These are phyloP conservation scores for Sporobolomyces phaffii DNA, from an alignment of 768 basidiomycete genomes.

Conservation along the genomic window DNA sequence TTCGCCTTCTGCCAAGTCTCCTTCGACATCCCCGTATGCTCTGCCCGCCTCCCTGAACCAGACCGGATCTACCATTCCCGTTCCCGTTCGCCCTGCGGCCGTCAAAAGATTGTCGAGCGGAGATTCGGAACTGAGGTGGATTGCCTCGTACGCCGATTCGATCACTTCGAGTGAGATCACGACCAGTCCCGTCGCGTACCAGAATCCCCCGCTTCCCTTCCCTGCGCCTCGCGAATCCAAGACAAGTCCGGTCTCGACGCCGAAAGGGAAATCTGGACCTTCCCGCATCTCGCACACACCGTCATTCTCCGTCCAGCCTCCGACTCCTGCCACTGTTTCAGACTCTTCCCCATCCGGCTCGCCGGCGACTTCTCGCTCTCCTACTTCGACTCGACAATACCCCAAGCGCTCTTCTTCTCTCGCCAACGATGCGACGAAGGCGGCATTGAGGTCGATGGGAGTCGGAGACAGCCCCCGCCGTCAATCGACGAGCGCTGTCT, in stretches of 20 bases:
- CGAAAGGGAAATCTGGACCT: not conserved
- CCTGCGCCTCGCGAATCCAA: not conserved
- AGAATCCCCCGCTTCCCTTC: not conserved
- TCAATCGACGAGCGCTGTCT: not conserved
- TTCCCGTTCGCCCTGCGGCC: not conserved
- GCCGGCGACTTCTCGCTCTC: not conserved
- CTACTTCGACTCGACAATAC: not conserved
- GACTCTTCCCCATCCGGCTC: constrained; percentile 10
- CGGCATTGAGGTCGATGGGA: constrained; percentile 14
- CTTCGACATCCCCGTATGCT: not conserved
- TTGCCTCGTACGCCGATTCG: constrained; percentile 33
- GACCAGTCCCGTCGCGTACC: not conserved
- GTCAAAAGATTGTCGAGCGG: constrained; percentile 21
- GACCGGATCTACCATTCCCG: not conserved
- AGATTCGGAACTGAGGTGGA: constrained; percentile 30
- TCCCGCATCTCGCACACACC: not conserved
- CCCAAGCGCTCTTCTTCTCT: constrained; percentile 21
- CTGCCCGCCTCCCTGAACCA: not conserved
- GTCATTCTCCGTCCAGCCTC: constrained; percentile 22
- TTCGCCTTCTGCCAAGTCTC: not conserved
- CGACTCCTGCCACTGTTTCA: constrained; percentile 13
- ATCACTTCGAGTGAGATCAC: constrained; percentile 12
- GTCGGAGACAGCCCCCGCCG: constrained; percentile 2
- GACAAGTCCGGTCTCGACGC: not conserved
- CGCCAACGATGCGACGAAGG: constrained; percentile 9